These are phyloP conservation scores for Purshia tridentata DNA, from an alignment of 306 rosid genomes.

Conservation along the genomic window DNA sequence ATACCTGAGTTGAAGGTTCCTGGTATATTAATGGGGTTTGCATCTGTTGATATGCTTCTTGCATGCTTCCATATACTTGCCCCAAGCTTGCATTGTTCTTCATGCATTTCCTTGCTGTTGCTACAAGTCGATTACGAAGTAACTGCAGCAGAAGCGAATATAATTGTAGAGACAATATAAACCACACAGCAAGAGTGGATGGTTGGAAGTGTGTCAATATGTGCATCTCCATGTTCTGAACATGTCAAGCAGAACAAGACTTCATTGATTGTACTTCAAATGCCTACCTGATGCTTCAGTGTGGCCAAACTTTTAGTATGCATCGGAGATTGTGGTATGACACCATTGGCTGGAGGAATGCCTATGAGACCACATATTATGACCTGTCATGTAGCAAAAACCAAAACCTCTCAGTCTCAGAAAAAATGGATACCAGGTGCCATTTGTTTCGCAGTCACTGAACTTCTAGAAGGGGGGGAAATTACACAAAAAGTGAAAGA, in stretches of 20 bases:
- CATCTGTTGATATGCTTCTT: conserved; percentile 70
- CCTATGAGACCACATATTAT: conserved; percentile 75
- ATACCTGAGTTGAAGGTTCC: conserved; percentile 53
- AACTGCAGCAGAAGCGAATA: conserved; percentile 43
- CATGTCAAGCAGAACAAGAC: not conserved
- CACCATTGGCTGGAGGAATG: conserved; percentile 83
- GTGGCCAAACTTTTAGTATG: conserved; percentile 82
- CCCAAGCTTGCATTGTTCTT: conserved; percentile 55
- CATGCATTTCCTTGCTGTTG: conserved; percentile 55
- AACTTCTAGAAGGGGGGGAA: conserved; percentile 4
- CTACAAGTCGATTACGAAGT: conserved; percentile 54
- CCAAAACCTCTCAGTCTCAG: conserved; percentile 19
- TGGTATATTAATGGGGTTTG: conserved; percentile 61
- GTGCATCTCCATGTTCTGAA: conserved; percentile 1
- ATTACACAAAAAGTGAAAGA: conserved; percentile 4
- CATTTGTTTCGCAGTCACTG: not conserved
- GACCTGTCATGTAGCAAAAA: conserved; percentile 50
- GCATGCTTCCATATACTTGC: conserved; percentile 69
- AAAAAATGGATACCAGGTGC: not conserved
- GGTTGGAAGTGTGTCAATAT: not conserved
- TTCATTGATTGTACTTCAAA: not conserved
- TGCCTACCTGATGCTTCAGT: conserved; percentile 68
- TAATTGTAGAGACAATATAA: conserved; percentile 8
- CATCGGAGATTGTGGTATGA: conserved; percentile 90
- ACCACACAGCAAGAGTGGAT: not conserved